Evolutionary conservation across 2,329 filamentous ascomycete genomes (phyloP).

Genomic region (Colletotrichum somersetense): DNA sequence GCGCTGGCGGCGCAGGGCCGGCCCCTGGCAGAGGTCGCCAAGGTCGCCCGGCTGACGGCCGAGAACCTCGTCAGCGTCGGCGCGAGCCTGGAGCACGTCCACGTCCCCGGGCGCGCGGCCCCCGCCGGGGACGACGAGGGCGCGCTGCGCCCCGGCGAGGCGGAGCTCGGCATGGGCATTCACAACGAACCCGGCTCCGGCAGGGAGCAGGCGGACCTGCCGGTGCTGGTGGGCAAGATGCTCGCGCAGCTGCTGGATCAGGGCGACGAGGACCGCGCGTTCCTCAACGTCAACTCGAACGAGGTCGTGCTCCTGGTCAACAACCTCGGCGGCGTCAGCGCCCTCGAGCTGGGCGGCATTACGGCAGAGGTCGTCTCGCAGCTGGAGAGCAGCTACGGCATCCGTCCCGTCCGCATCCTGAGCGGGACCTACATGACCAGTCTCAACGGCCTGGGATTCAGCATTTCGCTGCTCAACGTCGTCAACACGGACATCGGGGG

Average conservation of each 20-base stretch:
- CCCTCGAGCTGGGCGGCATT: constrained; percentile 79
- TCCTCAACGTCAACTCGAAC: constrained; percentile 71
- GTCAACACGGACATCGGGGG: constrained; percentile 69
- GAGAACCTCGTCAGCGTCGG: constrained; percentile 88
- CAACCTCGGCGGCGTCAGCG: constrained; percentile 80
- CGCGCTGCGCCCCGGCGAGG: constrained; percentile 65
- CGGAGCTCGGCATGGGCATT: constrained; percentile 82
- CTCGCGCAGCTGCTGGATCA: constrained; percentile 76
- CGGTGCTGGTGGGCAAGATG: constrained; percentile 73
- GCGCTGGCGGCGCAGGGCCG: constrained; percentile 81
- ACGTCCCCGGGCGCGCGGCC: constrained; percentile 82
- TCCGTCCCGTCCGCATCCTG: constrained; percentile 74
- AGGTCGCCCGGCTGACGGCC: constrained; percentile 77
- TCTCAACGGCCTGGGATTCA: constrained; percentile 81
- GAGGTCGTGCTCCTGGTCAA: constrained; percentile 80
- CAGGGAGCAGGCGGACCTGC: constrained; percentile 64
- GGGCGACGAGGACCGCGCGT: constrained; percentile 77
- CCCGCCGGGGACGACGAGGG: constrained; percentile 63
- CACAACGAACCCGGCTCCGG: constrained; percentile 77
- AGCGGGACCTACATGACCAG: constrained; percentile 84
- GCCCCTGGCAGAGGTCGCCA: constrained; percentile 77
- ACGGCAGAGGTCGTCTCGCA: constrained; percentile 76
- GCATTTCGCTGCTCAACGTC: constrained; percentile 77
- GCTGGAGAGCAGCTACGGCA: constrained; percentile 67
- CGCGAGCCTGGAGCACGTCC: constrained; percentile 89